Evolutionary conservation across 139 green algal genomes (phyloP), one percentile per base, ranked within the genome.

Genomic region (Closterium sp.): DNA sequence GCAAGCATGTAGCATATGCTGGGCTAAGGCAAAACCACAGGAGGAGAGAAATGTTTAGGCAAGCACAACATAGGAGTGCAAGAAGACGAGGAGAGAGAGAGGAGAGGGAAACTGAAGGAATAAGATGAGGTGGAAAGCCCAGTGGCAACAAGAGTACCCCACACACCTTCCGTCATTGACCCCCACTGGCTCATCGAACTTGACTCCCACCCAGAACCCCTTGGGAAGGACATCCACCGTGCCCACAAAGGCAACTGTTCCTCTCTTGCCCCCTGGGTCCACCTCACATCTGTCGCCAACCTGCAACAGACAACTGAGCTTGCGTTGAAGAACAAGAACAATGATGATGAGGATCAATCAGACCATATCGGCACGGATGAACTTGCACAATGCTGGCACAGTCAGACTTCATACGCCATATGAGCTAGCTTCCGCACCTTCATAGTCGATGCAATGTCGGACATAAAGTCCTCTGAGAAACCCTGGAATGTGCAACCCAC

Each of bases 171-270:
- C 98, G 93, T 99, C 97, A 91, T 99, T 98, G 93, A 98, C 99
- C 9, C 98, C 98, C 84, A 99, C 92, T 16, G 98, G 98, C 95
- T 99, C 98, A 90, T 99, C 98, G 85, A 98, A 99, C 87, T 97
- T 84, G 19, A 99, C 94, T 7, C 98, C 98, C 21, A 99, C 95
- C 98, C 98, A 99, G 21, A 90, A 98, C 0, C 97, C 97, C 36
- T 93, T 81, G 16, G 96, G 95, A 84, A 98, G 91, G 21, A 94
- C 95, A 64, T 96, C 91, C 25, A 85, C 94, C 10, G 94, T 92
- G 12, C 97, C 97, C 28, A 99, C 96, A 91, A 94, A 96, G 6
- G 36, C 33, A 32, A 99, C 96, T 31, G 95, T 93, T 1, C 98
- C 98, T 21, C 98, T 92, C 88, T 97, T 96, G 84, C 95, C 97